phyloP scores from a whole-genome alignment of 2,329 filamentous ascomycete genomes.

The Colletotrichum agaves region DNA sequence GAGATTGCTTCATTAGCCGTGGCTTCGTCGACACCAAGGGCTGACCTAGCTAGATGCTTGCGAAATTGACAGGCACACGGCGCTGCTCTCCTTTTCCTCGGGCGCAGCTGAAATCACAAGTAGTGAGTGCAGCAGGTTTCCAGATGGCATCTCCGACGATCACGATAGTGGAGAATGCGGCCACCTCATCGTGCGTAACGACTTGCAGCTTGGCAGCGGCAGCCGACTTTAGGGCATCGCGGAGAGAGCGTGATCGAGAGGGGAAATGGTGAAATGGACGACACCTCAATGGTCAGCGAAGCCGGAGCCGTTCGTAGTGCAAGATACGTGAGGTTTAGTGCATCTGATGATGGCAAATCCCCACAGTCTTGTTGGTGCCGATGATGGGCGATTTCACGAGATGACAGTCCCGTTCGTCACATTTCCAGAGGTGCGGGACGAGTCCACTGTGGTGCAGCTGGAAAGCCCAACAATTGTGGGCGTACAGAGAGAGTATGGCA shows the following conservation, averaged over 20 bases:
- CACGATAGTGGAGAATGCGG: constrained; percentile 1
- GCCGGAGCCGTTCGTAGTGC: neutral
- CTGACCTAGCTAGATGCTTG: neutral
- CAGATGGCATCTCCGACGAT: neutral
- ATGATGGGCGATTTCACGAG: neutral
- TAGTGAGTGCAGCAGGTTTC: neutral
- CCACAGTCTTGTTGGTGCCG: constrained; percentile 20
- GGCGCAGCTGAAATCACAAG: neutral
- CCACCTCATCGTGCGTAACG: constrained; percentile 30
- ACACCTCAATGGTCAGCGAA: constrained; percentile 20
- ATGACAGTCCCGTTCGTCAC: constrained; percentile 3
- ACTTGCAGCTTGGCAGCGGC: constrained; percentile 25
- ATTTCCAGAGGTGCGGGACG: constrained; percentile 28
- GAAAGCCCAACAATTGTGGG: constrained; percentile 23
- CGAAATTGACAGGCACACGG: constrained; percentile 4
- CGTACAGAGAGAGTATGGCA: too few species aligned
- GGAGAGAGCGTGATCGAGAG: constrained; percentile 22
- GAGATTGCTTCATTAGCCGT: constrained; percentile 23
- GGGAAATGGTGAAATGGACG: constrained; percentile 28
- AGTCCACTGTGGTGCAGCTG: constrained; percentile 16
- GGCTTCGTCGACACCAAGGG: neutral
- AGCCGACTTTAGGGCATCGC: neutral
- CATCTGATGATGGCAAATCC: constrained; percentile 5
- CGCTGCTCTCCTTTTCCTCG: constrained; percentile 12
- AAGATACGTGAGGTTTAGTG: neutral